phyloP scores from a whole-genome alignment of 768 basidiomycete species.

The Rhodotorula taiwanensis region DNA sequence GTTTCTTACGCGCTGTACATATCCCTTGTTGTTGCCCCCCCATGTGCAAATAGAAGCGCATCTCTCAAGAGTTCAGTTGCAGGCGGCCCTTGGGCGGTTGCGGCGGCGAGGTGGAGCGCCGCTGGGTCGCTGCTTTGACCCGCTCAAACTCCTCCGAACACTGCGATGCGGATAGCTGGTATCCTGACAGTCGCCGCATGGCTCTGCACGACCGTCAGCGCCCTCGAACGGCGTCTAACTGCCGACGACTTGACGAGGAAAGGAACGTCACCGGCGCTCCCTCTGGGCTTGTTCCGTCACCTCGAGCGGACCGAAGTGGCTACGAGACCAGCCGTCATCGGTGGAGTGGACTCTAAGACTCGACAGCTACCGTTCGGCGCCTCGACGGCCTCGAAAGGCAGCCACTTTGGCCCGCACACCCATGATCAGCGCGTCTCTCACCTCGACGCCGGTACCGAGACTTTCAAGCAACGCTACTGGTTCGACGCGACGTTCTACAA shows the following conservation, averaged over 20 bases:
- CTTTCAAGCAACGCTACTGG: constrained; percentile 88
- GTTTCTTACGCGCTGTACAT: too few relatives aligned
- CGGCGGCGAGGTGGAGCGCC: not conserved
- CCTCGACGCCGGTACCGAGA: constrained; percentile 42
- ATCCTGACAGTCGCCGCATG: too few relatives aligned
- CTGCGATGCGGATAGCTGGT: too few relatives aligned
- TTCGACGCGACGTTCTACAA: constrained; percentile 74
- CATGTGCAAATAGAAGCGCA: too few relatives aligned
- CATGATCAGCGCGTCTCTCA: constrained; percentile 85
- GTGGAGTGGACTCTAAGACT: not conserved
- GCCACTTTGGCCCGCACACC: constrained; percentile 46
- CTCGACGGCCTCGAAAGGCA: too few relatives aligned
- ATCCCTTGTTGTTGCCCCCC: too few relatives aligned
- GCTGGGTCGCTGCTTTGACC: too few relatives aligned
- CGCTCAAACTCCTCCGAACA: too few relatives aligned
- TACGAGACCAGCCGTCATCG: too few relatives aligned
- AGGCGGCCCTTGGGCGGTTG: not conserved
- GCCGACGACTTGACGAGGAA: not conserved
- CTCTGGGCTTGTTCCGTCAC: constrained; percentile 3
- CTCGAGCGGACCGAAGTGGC: not conserved
- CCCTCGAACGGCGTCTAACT: not conserved
- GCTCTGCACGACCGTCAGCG: not conserved
- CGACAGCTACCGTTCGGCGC: not conserved
- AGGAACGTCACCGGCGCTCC: not conserved
- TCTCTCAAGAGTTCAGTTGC: not conserved